Percentiles rank a stretch among this genome's conserved stretches.
These are phyloP conservation scores for Talaromyces adpressus DNA, from an alignment of 495 filamentous ascomycete genomes.

Conservation along the genomic window DNA sequence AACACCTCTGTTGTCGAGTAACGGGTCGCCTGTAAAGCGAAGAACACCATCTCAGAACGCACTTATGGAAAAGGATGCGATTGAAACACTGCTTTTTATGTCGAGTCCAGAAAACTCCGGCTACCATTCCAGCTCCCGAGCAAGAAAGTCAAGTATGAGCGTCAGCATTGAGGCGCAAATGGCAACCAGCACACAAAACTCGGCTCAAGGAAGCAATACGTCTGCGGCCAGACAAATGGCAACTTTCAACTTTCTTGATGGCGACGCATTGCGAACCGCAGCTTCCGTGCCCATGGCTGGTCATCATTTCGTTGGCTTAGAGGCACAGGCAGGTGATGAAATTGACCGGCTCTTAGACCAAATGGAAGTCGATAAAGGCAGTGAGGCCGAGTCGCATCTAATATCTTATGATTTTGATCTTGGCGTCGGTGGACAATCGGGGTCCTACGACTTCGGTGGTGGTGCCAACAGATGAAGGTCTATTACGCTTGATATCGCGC, in stretches of 20 bases:
- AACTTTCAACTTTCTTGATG: conserved; percentile 9
- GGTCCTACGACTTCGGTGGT: conserved; percentile 12
- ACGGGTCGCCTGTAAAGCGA: conserved; percentile 20
- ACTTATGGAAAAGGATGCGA: conserved; percentile 75
- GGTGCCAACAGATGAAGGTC: conserved; percentile 1
- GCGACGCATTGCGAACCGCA: neutral
- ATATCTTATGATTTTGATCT: conserved; percentile 22
- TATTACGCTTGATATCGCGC: neutral
- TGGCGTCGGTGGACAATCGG: conserved; percentile 25
- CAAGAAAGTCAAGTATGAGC: conserved; percentile 15
- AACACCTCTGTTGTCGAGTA: conserved; percentile 16
- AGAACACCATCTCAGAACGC: conserved; percentile 59
- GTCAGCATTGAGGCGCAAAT: conserved; percentile 27
- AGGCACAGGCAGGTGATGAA: conserved; percentile 37
- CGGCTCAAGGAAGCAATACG: conserved; percentile 12
- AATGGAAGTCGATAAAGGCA: conserved; percentile 28
- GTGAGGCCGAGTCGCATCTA: conserved; percentile 9
- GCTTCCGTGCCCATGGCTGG: neutral
- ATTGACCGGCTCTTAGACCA: conserved; percentile 47
- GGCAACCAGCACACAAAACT: conserved; percentile 2
- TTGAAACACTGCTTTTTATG: conserved; percentile 82
- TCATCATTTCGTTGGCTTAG: conserved; percentile 15
- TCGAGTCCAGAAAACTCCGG: conserved; percentile 74
- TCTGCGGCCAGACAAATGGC: conserved; percentile 8
- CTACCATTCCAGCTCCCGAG: conserved; percentile 30